These are phyloP conservation scores for Cladophialophora exuberans DNA, from an alignment of 2,329 filamentous ascomycete species.

Conservation along the genomic window DNA sequence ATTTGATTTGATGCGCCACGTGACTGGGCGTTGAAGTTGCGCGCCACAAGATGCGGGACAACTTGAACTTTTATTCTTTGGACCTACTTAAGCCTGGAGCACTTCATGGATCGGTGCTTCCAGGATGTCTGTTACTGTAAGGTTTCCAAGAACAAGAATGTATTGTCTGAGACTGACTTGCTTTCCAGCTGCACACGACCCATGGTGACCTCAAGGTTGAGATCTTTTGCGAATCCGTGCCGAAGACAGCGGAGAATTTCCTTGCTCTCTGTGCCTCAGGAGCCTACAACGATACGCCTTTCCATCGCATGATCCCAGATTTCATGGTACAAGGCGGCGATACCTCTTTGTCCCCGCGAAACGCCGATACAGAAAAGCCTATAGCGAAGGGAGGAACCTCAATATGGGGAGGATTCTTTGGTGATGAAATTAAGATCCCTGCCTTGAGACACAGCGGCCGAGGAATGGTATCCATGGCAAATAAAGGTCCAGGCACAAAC, in stretches of 20 bases:
- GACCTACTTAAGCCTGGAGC: too few relatives aligned
- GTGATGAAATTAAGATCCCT: constrained; percentile 64
- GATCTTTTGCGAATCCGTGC: constrained; percentile 92
- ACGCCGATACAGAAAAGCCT: constrained; percentile 42
- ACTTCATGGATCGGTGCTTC: constrained; percentile 16
- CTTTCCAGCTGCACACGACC: constrained; percentile 72
- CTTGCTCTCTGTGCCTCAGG: constrained; percentile 65
- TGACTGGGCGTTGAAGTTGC: neutral
- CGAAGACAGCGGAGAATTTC: constrained; percentile 85
- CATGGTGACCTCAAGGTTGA: constrained; percentile 92
- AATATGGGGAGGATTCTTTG: constrained; percentile 58
- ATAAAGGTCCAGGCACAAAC: constrained; percentile 59
- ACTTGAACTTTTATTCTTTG: too few relatives aligned
- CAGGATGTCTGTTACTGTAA: constrained; percentile 33
- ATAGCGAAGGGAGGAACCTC: constrained; percentile 62
- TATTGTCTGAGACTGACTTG: neutral
- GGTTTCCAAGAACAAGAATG: neutral
- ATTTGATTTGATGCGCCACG: too few relatives aligned
- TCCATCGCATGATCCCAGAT: constrained; percentile 64
- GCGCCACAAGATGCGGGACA: too few relatives aligned
- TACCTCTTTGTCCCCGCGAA: constrained; percentile 49
- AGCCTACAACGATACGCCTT: constrained; percentile 64
- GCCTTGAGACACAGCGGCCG: constrained; percentile 60
- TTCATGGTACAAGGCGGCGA: constrained; percentile 69
- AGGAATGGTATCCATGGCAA: constrained; percentile 63